Conservation (phyloP, 345 rosid genomes). For the Conringia planisiliqua region DNA sequence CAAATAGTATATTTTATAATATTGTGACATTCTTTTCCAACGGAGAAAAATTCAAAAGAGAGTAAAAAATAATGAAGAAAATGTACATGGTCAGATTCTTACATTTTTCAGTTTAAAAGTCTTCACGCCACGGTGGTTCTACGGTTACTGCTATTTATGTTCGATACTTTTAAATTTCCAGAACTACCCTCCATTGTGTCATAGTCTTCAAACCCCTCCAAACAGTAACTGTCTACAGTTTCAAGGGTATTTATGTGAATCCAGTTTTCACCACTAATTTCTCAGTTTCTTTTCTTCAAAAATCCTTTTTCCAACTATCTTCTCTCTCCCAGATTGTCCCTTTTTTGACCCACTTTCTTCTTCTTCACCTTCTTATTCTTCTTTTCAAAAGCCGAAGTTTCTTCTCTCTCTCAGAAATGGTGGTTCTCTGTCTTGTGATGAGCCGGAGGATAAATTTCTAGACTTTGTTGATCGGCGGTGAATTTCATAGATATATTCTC, state of each 20-base stretch:
- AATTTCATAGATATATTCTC: not conserved
- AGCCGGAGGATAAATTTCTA: not conserved
- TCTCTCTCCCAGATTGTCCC: constrained; percentile 9
- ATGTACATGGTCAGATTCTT: not conserved
- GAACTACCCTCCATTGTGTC: not conserved
- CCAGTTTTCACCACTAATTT: not conserved
- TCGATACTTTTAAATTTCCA: not conserved
- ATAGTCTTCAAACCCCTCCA: not conserved
- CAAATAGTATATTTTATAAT: not conserved
- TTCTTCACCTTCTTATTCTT: not conserved
- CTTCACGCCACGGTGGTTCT: constrained; percentile 11
- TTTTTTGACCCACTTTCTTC: constrained; percentile 29
- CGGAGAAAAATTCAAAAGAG: not conserved
- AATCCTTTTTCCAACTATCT: not conserved
- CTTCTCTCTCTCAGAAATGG: constrained; percentile 5
- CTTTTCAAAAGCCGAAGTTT: constrained; percentile 1
- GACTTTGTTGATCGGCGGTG: not conserved
- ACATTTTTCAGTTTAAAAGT: not conserved
- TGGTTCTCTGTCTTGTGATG: constrained; percentile 10
- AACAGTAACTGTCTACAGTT: constrained; percentile 10
- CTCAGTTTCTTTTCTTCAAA: constrained; percentile 18
- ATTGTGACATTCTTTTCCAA: not conserved
- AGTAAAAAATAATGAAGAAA: not conserved
- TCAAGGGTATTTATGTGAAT: constrained; percentile 11
- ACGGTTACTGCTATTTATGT: constrained; percentile 20